phyloP scores from a whole-genome alignment of 2,329 filamentous ascomycete genomes.

The Ophiostoma ips region DNA sequence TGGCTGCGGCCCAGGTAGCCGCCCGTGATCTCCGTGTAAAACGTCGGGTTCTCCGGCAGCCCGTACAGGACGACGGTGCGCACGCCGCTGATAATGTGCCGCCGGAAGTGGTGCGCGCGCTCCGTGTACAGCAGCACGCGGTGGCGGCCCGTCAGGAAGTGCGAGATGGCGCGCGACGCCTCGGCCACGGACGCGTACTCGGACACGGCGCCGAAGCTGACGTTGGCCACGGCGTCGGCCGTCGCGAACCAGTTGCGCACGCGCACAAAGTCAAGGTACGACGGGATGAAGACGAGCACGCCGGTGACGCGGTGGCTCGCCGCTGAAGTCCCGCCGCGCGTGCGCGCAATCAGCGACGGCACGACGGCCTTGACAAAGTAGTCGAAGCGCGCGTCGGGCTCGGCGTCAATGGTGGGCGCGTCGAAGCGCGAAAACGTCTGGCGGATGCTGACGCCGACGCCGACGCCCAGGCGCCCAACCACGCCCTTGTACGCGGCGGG shows the following conservation, averaged over 20 bases:
- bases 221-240: conserved; percentile 36
- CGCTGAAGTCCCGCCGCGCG: conserved; percentile 31
- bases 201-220: conserved; percentile 68
- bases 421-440: conserved; percentile 89
- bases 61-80: conserved; percentile 72
- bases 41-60: conserved; percentile 73
- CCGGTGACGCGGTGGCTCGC: conserved; percentile 30
- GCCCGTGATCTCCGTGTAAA: conserved; percentile 64
- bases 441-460: conserved; percentile 47
- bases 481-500: conserved; percentile 50
- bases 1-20: conserved; percentile 49
- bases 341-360: conserved; percentile 56
- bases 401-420: conserved; percentile 50
- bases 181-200: conserved; percentile 76
- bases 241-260: conserved; percentile 85
- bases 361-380: conserved; percentile 78
- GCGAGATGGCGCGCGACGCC: conserved; percentile 68
- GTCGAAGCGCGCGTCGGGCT: conserved; percentile 80
- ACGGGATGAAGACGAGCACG: conserved; percentile 78
- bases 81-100: conserved; percentile 72
- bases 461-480: conserved; percentile 58
- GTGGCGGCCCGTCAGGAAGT: conserved; percentile 75
- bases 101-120: conserved; percentile 88
- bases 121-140: conserved; percentile 82
- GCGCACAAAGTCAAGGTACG: conserved; percentile 88